Evolutionary conservation across 176 grass and related monocot species (phyloP), one percentile per base, ranked within the genome.

Genomic region (Triticum dicoccoides): DNA sequence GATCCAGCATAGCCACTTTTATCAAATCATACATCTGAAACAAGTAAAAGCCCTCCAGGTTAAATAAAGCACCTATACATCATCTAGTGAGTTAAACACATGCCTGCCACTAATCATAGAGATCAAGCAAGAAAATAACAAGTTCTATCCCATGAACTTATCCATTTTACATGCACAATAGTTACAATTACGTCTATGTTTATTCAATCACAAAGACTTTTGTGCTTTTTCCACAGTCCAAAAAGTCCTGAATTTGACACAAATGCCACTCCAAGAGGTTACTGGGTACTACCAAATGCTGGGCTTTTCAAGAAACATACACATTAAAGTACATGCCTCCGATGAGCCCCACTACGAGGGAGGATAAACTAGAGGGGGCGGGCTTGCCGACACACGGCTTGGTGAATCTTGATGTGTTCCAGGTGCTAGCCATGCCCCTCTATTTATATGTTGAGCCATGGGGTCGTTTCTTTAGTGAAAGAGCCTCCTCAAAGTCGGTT

Each of bases 21-120:
- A 66, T 66, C n/a, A 38, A 82, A 67, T 58, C n/a, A 72, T 87
- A 75, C 34, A 11, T 54, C 38, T 65, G 25, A 80, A 34, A 73
- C 67, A 80, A 80, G 17, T 73, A 74, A 74, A 32, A 35, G 23
- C 15, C 8, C 8, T 85, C 32, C 5, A 37, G 61, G 5, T 51
- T 61, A 76, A 69, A 14, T 51, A 51, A 51, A 51, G 49, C 13
- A n/a, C 20, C 56, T 59, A 59, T 20, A 63, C 61, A 78, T 49
- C 5, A 45, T 71, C 4, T 64, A 62, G 5, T 61, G 65, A 69
- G 80, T 9, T 11, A n/a, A 82, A 82, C 34, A 73, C 24, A 82
- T 58, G 32, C 21, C 18, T 87, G 18, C 35, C 39, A 14, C 56
- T 76, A 24, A 68, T 74, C 9, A 4, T 44, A 80, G 14, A 23